A percentile compares a stretch with the other conserved stretches of the same genome.
Conservation (phyloP, 148 eudicot species). For the Rhododendron molle region DNA sequence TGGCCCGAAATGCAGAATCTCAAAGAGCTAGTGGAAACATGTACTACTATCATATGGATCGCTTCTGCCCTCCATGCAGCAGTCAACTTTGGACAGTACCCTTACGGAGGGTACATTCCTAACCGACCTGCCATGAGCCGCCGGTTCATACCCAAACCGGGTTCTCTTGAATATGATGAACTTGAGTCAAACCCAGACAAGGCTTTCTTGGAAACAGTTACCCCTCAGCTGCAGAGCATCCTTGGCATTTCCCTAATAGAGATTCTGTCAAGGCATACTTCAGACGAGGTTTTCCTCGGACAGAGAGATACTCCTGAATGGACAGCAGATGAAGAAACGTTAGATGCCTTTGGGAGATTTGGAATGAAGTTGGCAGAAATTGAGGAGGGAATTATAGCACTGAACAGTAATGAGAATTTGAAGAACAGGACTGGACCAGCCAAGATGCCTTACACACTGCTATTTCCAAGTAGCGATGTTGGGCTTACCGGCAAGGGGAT, state of each 20-base stretch:
- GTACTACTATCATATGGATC: slow-evolving; percentile 74
- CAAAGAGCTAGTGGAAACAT: slow-evolving; percentile 43
- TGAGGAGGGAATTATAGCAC: slow-evolving; percentile 44
- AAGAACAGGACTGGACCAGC: slow-evolving; percentile 79
- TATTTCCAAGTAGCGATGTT: slow-evolving; percentile 50
- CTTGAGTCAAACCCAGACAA: slow-evolving; percentile 50
- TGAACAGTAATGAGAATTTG: slow-evolving; percentile 44
- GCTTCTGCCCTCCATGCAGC: slow-evolving; percentile 92
- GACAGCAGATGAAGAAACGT: slow-evolving; percentile 48
- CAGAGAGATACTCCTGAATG: slow-evolving; percentile 62
- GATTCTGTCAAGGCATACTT: slow-evolving; percentile 69
- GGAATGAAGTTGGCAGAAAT: slow-evolving; percentile 46
- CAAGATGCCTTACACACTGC: slow-evolving; percentile 67
- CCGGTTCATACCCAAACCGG: slow-evolving; percentile 57
- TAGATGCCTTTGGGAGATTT: slow-evolving; percentile 59
- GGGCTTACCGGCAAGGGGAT: slow-evolving; percentile 93
- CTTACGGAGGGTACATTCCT: slow-evolving; percentile 74
- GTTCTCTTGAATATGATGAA: slow-evolving; percentile 58
- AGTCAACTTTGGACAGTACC: slow-evolving; percentile 79
- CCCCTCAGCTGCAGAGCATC: slow-evolving; percentile 55
- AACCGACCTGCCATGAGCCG: slow-evolving; percentile 82
- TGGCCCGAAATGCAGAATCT: slow-evolving; percentile 69
- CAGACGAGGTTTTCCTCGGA: slow-evolving; percentile 82
- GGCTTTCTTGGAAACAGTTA: slow-evolving; percentile 56
- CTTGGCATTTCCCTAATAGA: slow-evolving; percentile 72